phyloP scores from a whole-genome alignment of 805 yeast genomes.

The Kazachstania bromeliacearum region DNA sequence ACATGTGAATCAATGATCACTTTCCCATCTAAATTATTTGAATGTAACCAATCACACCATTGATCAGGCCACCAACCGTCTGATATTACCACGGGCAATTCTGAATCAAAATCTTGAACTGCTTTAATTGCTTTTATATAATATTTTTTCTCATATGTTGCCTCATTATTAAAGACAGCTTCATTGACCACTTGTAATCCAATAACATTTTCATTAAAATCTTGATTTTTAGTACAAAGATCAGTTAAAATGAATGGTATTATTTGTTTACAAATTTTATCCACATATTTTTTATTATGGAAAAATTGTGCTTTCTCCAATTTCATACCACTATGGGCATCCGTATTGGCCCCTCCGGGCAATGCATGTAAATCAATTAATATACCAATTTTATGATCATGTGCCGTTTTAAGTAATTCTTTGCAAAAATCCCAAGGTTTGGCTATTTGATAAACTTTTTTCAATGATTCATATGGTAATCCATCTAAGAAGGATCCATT shows the following conservation, averaged over 20 bases:
- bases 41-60: conserved; percentile 57
- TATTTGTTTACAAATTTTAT: conserved; percentile 37
- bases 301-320: conserved; percentile 24
- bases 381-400: conserved; percentile 53
- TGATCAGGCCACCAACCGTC: conserved; percentile 91
- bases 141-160: conserved; percentile 45
- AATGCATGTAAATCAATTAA: conserved; percentile 80
- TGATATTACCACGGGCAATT: conserved; percentile 67
- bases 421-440: conserved; percentile 52
- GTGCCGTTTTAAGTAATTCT: conserved; percentile 51
- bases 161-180: conserved; percentile 52
- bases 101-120: conserved; percentile 46
- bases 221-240: conserved; percentile 31
- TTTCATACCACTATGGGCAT: conserved; percentile 73
- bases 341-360: conserved; percentile 87
- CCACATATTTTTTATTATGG: conserved; percentile 35
- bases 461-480: conserved; percentile 52
- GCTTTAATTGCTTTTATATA: conserved; percentile 55
- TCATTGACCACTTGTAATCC: conserved; percentile 87
- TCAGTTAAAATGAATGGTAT: conserved; percentile 57
- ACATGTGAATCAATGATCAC: conserved; percentile 77
- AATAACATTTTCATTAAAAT: conserved; percentile 55
- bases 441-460: conserved; percentile 55
- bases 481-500: conserved; percentile 45
- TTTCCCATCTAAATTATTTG: conserved; percentile 38